phyloP scores from a whole-genome alignment of 768 basidiomycete genomes.

The Serendipita sp. region DNA sequence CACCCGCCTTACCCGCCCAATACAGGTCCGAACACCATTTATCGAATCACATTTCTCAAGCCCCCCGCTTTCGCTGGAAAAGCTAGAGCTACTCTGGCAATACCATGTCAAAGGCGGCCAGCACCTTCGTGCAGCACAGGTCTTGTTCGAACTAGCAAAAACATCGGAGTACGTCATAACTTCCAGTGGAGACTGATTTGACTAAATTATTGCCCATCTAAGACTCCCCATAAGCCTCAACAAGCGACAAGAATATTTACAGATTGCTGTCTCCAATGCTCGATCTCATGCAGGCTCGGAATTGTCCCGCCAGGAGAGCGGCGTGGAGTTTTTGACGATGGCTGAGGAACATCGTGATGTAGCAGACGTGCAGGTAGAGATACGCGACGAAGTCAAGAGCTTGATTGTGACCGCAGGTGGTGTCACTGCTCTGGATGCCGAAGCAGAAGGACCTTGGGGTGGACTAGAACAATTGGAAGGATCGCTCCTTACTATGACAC shows the following conservation, averaged over 20 bases:
- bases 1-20: background rate
- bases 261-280: slow-evolving; percentile 86
- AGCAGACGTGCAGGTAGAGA: slow-evolving; percentile 89
- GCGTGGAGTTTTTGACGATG: slow-evolving; percentile 89
- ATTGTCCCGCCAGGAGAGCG: slow-evolving; percentile 64
- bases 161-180: slow-evolving; percentile 48
- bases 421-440: slow-evolving; percentile 19
- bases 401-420: slow-evolving; percentile 45
- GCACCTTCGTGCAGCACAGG: slow-evolving; percentile 73
- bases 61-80: slow-evolving; percentile 63
- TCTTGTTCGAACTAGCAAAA: slow-evolving; percentile 69
- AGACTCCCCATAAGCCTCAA: slow-evolving; percentile 31
- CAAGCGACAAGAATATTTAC: slow-evolving; percentile 75
- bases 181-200: background rate
- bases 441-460: slow-evolving; percentile 37
- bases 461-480: slow-evolving; percentile 22
- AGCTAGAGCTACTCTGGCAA: slow-evolving; percentile 87
- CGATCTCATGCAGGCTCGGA: slow-evolving; percentile 81
- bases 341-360: slow-evolving; percentile 95
- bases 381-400: slow-evolving; percentile 50
- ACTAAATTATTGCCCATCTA: background rate
- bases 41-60: slow-evolving; percentile 76
- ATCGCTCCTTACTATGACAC: slow-evolving; percentile 61
- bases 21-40: slow-evolving; percentile 68
- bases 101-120: slow-evolving; percentile 89